These are phyloP conservation scores for Ogataea minuta DNA, from an alignment of 805 yeast genomes.

Conservation along the genomic window DNA sequence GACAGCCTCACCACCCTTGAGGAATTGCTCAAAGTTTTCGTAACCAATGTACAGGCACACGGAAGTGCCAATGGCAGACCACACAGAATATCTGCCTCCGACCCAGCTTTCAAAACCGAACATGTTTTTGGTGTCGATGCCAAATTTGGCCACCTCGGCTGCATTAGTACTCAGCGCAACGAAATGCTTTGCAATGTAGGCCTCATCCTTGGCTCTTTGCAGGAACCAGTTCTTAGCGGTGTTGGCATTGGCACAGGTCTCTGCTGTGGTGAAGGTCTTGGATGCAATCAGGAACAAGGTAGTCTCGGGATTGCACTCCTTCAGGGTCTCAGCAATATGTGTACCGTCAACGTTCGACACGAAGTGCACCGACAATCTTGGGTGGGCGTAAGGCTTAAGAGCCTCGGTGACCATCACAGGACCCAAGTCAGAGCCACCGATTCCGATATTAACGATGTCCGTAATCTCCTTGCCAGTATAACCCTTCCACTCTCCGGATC, in stretches of 20 bases:
- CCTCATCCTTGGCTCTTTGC: conserved; percentile 49
- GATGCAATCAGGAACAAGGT: conserved; percentile 91
- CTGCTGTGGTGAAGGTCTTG: conserved; percentile 98
- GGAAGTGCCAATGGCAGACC: conserved; percentile 98
- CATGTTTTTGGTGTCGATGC: conserved; percentile 97
- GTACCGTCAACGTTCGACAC: conserved; percentile 99
- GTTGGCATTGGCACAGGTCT: conserved; percentile 94
- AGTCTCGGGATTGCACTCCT: conserved; percentile 78
- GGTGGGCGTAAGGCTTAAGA: conserved; percentile 80
- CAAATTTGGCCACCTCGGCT: conserved; percentile 86
- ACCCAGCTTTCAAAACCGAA: conserved; percentile 99
- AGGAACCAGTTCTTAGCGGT: conserved; percentile 96
- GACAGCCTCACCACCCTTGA: conserved; percentile 97
- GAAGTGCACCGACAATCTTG: conserved; percentile 77
- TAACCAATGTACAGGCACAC: conserved; percentile 93
- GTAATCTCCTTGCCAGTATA: conserved; percentile 93
- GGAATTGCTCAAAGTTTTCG: conserved; percentile 88
- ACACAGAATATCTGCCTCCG: conserved; percentile 99
- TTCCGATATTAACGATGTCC: conserved; percentile 95
- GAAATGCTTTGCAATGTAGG: conserved; percentile 92
- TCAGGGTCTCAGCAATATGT: conserved; percentile 88
- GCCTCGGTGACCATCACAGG: conserved; percentile 99
- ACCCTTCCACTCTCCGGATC: conserved; percentile 96
- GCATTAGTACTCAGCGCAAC: conserved; percentile 96
- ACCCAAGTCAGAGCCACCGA: conserved; percentile 98